A percentile compares a stretch with the other conserved stretches of the same genome.
Conservation (phyloP, 192 early-diverging fungal genomes). For the Coemansia sp. region DNA sequence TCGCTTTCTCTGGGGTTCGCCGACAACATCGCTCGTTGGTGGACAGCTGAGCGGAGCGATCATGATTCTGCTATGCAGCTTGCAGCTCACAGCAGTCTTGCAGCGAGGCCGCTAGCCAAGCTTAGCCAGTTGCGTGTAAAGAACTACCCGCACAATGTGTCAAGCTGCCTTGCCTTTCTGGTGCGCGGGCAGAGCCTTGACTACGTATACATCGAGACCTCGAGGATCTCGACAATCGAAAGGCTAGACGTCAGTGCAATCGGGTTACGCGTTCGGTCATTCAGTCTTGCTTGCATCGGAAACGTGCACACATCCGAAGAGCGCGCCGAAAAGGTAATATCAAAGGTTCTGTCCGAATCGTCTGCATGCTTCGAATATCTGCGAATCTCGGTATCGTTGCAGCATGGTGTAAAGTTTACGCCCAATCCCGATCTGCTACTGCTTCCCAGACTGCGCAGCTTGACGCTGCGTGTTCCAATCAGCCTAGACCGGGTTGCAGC, state of each 20-base stretch:
- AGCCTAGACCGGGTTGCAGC: not conserved
- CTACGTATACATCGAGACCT: not conserved
- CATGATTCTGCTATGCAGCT: not conserved
- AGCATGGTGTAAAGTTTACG: not conserved
- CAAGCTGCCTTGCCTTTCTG: not conserved
- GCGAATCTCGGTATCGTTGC: not conserved
- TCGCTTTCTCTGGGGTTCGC: not conserved
- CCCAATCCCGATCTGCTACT: not conserved
- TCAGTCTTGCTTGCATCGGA: slow-evolving; percentile 2
- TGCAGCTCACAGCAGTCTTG: not conserved
- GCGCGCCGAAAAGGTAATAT: not conserved
- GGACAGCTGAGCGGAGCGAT: not conserved
- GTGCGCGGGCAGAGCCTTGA: not conserved
- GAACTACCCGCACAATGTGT: slow-evolving; percentile 3
- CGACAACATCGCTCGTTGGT: not conserved
- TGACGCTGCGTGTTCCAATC: slow-evolving; percentile 1
- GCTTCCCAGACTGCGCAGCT: not conserved
- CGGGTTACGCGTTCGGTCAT: not conserved
- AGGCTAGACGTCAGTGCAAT: not conserved
- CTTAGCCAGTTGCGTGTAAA: not conserved
- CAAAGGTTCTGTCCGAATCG: not conserved
- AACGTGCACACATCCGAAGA: not conserved
- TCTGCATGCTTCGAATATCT: slow-evolving; percentile 1
- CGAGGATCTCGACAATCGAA: not conserved
- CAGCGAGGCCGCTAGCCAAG: not conserved